A percentile compares a stretch with the other conserved stretches of the same genome.
Conservation (phyloP, 306 rosid species). For the Quercus gilva region DNA sequence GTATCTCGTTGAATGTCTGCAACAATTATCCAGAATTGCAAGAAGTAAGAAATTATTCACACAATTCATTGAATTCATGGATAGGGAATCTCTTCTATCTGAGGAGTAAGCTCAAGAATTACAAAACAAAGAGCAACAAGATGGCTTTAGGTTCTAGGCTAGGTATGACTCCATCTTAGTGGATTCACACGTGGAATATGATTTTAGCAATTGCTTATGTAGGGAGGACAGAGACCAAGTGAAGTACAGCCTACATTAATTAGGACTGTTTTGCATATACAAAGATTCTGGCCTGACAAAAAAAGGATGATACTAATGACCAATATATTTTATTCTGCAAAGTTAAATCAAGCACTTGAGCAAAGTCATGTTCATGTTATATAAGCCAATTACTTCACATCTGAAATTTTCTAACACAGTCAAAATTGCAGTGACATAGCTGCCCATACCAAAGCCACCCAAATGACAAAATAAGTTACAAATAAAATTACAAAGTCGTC, state of each 20-base stretch:
- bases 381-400: background rate
- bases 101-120: background rate
- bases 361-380: background rate
- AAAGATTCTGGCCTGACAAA: too few relatives aligned
- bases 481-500: too few relatives aligned
- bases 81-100: constrained; percentile 11
- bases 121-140: background rate
- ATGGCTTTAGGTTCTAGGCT: background rate
- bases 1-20: constrained; percentile 88
- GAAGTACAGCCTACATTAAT: too few relatives aligned
- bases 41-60: constrained; percentile 2
- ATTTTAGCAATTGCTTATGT: background rate
- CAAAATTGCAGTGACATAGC: background rate
- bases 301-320: too few relatives aligned
- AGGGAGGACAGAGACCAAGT: background rate
- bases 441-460: background rate
- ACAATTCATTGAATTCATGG: background rate
- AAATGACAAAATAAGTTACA: background rate
- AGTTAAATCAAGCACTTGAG: background rate
- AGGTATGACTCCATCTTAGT: background rate
- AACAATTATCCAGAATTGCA: constrained; percentile 43
- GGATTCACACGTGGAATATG: background rate
- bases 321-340: background rate
- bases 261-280: too few relatives aligned
- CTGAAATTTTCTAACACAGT: background rate